Evolutionary conservation across 169 alveolate genomes (phyloP), one percentile per base, ranked within the genome.

Genomic region (Cardiosporidium cionae): DNA sequence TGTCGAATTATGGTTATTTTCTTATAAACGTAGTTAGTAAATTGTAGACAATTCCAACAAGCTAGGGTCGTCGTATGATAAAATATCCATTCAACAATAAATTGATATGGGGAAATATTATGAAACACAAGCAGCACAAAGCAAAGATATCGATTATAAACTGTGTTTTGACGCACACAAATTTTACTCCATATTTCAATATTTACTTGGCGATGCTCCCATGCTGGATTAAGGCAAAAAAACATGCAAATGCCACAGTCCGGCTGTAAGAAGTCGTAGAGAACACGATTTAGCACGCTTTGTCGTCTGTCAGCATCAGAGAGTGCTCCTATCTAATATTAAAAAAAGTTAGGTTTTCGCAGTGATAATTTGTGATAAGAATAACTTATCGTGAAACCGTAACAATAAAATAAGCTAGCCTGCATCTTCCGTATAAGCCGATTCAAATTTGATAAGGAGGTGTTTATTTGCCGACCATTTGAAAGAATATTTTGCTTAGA

Each of bases 391-490:
- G 3, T 25, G 3, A 53, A 25, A 53, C 16, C 2, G 53, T 7
- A 9, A 1, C 6, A 7, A 32, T 67, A 7, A 63, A 25, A 32
- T 22, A n/a, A 3, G 2, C 70, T 23, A n/a, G 28, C 78, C 58
- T 70, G 78, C 78, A 70, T 52, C n/a, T 70, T 70, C 7, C 70
- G 32, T 3, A 70, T 52, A 58, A 70, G 78, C n/a, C 78, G 44
- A 37, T 70, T 70, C 34, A 70, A 69, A 16, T 63, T n/a, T 27
- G 78, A 58, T 3, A 70, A 22, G 7, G 78, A 70, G 22, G 44
- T 52, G 35, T 70, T 70, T 35, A 70, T 6, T 9, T 25, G 67
- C 3, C 54, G 54, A 3, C 44, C 72, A 3, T 16, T 29, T 6
- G 72, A 3, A 6, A 35, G 3, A 28, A 7, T 16, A 32, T 7